These are phyloP conservation scores for Neocucurbitaria cava DNA, from an alignment of 2,329 filamentous ascomycete species.

Conservation along the genomic window DNA sequence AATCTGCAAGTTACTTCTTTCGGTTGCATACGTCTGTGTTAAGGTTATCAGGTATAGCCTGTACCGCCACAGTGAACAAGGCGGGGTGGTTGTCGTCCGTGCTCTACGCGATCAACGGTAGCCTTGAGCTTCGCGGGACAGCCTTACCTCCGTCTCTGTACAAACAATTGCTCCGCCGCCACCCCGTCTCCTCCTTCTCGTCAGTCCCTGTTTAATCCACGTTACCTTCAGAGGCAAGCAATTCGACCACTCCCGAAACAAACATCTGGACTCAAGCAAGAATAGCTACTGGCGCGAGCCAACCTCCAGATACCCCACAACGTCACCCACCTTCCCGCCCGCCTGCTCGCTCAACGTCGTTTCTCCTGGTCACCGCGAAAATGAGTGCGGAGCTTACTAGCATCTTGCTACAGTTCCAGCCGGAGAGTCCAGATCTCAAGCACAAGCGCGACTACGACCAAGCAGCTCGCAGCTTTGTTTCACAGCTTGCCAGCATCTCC, in stretches of 20 bases:
- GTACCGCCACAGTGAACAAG: conserved; percentile 15
- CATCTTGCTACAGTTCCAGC: conserved; percentile 45
- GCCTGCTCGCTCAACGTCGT: conserved; percentile 7
- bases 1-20: neutral
- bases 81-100: conserved; percentile 21
- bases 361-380: conserved; percentile 7
- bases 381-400: conserved; percentile 43
- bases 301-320: conserved; percentile 22
- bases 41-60: conserved; percentile 1
- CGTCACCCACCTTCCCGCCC: conserved; percentile 18
- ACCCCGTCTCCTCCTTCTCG: neutral
- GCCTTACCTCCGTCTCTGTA: conserved; percentile 23
- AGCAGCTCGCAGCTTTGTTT: conserved; percentile 43
- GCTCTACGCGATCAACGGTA: conserved; percentile 14
- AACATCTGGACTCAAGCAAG: too few relatives aligned
- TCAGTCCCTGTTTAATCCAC: neutral
- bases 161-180: conserved; percentile 12
- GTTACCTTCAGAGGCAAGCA: neutral
- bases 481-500: conserved; percentile 43
- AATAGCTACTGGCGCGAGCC: neutral
- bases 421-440: conserved; percentile 37
- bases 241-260: too few relatives aligned
- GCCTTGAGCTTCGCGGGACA: conserved; percentile 35
- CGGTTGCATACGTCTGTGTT: neutral
- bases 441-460: conserved; percentile 50